Evolutionary conservation across 805 yeast species (phyloP), one percentile per base, ranked within the genome.

Genomic region (Blastobotrys mokoenaii): DNA sequence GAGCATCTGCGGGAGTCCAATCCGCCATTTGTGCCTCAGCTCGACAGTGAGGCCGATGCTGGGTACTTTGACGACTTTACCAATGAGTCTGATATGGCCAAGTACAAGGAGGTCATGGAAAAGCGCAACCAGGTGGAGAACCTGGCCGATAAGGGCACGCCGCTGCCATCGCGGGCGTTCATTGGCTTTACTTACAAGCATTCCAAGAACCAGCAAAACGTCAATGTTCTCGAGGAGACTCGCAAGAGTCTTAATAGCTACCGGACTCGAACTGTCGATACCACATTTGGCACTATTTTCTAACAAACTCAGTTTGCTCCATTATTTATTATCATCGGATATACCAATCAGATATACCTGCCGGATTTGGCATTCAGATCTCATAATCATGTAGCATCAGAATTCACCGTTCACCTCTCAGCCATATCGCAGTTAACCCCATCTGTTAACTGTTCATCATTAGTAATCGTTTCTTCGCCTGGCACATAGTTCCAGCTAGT

Each of bases 21-120:
- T 17, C 97, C 99, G 3, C 99, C 99, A 31, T 93, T 93, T 64
- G 84, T 93, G 15, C 99, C 99, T 2, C 96, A 94, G 57, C 72
- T 93, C 52, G 97, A 93, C 61, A 85, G 88, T 49, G 99, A 93
- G 58, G 93, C 88, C 51, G 99, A 93, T 67, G 97, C 97, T 0
- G 99, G 99, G 1, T 93, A 93, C 67, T 93, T 93, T 62, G 99
- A 93, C 66, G 98, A 93, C 64, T 93, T 93, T 63, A 86, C 86
- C 48, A 93, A 88, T 64, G 97, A 90, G 62, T 88, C 84, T 40
- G 95, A 90, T 63, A 88, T 93, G 97, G 93, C 90, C 50, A 89
- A 93, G 64, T 93, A 93, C 68, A 90, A 93, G 58, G 98, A 93
- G 58, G 98, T 93, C 11, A 81, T 93, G 71, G 94, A 90, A 51